Evolutionary conservation across 108 stramenopile genomes (phyloP).

Genomic region (Parietichytrium sp.): DNA sequence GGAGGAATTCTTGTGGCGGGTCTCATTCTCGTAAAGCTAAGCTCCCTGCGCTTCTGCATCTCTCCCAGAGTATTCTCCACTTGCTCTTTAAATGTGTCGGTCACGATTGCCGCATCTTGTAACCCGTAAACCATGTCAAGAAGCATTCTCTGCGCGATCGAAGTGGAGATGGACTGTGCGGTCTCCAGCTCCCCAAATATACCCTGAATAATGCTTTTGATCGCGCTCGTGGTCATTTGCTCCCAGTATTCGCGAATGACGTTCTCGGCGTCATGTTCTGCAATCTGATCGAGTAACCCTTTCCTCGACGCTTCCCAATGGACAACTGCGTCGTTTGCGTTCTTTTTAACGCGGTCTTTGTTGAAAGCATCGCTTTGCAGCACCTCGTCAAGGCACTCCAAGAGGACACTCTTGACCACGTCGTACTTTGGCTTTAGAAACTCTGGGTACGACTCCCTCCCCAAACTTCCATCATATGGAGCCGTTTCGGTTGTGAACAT

Average conservation of each 20-base stretch:
- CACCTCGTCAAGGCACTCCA: not conserved
- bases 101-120: not conserved
- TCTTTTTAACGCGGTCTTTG: not conserved
- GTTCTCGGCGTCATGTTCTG: not conserved
- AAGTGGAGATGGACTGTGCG: not conserved
- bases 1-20: not conserved
- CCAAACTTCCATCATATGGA: not conserved
- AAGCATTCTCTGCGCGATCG: not conserved
- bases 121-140: not conserved
- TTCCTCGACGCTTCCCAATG: conserved; percentile 25
- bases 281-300: too few relatives aligned
- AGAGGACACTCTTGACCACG: not conserved
- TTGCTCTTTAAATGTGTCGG: not conserved
- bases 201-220: not conserved
- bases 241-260: not conserved
- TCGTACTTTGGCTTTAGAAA: not conserved
- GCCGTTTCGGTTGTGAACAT: not conserved
- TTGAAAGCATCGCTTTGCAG: not conserved
- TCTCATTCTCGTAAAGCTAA: too few relatives aligned
- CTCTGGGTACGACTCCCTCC: not conserved
- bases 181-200: conserved; percentile 11
- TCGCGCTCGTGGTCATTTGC: not conserved
- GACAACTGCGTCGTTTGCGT: not conserved
- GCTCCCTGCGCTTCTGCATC: not conserved
- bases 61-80: not conserved